These are phyloP conservation scores for Carpinus fangiana DNA, from an alignment of 306 rosid species.

Conservation along the genomic window DNA sequence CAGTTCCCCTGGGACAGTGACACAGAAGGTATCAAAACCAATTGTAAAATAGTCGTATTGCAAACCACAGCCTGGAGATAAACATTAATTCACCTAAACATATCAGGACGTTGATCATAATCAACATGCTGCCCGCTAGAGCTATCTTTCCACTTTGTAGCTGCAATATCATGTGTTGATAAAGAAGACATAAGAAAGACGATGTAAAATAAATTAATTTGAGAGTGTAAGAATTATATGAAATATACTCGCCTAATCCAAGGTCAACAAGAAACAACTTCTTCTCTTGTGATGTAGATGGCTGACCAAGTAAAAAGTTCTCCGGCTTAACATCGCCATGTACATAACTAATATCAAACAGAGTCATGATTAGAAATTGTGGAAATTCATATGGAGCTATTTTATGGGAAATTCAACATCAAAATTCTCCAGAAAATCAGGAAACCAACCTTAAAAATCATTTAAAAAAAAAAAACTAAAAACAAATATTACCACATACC, in stretches of 20 bases:
- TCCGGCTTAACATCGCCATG: constrained; percentile 99
- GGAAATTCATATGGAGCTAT: neutral
- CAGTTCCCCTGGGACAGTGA: constrained; percentile 68
- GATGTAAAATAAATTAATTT: constrained; percentile 14
- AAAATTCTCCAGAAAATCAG: neutral
- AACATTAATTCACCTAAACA: constrained; percentile 64
- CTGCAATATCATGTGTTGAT: constrained; percentile 42
- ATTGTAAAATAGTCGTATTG: constrained; percentile 1
- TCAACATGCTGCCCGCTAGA: constrained; percentile 82
- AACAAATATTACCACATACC: constrained; percentile 47
- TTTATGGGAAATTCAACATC: neutral
- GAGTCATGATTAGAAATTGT: constrained; percentile 1
- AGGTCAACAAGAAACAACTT: constrained; percentile 93
- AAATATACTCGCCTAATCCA: constrained; percentile 71
- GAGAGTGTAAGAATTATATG: constrained; percentile 13
- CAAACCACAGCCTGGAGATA: constrained; percentile 1
- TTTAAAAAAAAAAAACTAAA: neutral
- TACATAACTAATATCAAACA: constrained; percentile 61
- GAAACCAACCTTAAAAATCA: constrained; percentile 1
- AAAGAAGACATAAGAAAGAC: constrained; percentile 12
- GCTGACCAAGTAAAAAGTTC: constrained; percentile 96
- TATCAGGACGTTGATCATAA: constrained; percentile 95
- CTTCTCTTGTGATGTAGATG: constrained; percentile 85
- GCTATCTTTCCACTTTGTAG: constrained; percentile 87
- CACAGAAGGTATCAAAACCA: constrained; percentile 3